These are phyloP conservation scores for Cardamine chenopodiifolia DNA, from an alignment of 345 rosid genomes.

Conservation along the genomic window DNA sequence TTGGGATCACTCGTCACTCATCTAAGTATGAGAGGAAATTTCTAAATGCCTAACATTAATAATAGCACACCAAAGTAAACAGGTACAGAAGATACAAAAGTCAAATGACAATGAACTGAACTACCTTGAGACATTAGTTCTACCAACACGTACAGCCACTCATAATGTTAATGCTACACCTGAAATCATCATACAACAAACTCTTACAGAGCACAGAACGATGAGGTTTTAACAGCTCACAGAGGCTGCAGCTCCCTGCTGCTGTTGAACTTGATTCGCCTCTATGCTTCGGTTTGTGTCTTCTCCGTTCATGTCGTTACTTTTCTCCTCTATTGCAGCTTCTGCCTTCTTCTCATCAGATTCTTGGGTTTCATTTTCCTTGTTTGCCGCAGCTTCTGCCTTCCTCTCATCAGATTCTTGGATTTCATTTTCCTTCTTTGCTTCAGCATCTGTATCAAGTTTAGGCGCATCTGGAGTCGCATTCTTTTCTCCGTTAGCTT, in stretches of 20 bases:
- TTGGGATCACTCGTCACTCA: background rate
- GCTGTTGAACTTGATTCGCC: slow-evolving; percentile 34
- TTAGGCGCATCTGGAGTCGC: background rate
- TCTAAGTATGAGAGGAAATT: background rate
- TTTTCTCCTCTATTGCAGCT: slow-evolving; percentile 18
- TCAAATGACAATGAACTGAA: slow-evolving; percentile 22
- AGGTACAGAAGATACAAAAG: slow-evolving; percentile 3
- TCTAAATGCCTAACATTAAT: slow-evolving; percentile 24
- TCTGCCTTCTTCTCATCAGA: slow-evolving; percentile 21
- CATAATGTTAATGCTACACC: slow-evolving; percentile 40
- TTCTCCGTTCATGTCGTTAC: slow-evolving; percentile 28
- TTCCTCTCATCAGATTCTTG: slow-evolving; percentile 24
- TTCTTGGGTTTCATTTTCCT: slow-evolving; percentile 7
- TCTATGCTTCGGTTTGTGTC: slow-evolving; percentile 30
- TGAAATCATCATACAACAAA: slow-evolving; percentile 31
- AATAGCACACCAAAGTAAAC: slow-evolving; percentile 14
- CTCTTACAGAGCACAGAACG: slow-evolving; percentile 29
- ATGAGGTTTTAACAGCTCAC: slow-evolving; percentile 37
- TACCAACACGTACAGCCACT: slow-evolving; percentile 23
- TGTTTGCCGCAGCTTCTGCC: background rate
- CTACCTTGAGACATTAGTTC: slow-evolving; percentile 28
- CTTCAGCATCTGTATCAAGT: slow-evolving; percentile 14
- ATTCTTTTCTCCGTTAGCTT: slow-evolving; percentile 26
- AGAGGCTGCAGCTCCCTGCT: slow-evolving; percentile 33
- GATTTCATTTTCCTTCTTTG: background rate